These are phyloP conservation scores for Lobosporangium transversale DNA, from an alignment of 192 early-diverging fungal genomes.

Conservation along the genomic window DNA sequence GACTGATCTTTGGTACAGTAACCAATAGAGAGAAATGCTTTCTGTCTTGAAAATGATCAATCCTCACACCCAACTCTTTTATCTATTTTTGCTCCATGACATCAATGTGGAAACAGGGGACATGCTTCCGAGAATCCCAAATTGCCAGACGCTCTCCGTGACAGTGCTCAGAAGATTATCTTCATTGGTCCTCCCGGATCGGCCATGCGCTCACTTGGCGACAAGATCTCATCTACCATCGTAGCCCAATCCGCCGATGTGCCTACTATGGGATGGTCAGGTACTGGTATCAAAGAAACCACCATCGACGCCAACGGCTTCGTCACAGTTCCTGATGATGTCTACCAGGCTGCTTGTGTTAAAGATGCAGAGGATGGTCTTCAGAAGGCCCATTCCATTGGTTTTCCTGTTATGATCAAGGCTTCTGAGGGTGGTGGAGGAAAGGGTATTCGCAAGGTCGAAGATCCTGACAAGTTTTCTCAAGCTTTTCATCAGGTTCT, in stretches of 20 bases:
- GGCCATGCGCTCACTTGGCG: constrained; percentile 98
- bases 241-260: constrained; percentile 97
- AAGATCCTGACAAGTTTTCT: constrained; percentile 75
- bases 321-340: constrained; percentile 82
- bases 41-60: constrained; percentile 12
- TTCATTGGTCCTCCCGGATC: constrained; percentile 97
- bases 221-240: constrained; percentile 99
- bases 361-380: constrained; percentile 89
- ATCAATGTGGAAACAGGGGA: constrained; percentile 84
- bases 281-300: constrained; percentile 84
- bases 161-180: constrained; percentile 81
- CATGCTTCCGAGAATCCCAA: constrained; percentile 98
- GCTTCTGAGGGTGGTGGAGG: constrained; percentile 99
- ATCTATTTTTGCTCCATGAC: too few relatives aligned
- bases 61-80: too few relatives aligned
- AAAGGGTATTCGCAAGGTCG: constrained; percentile 97
- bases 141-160: constrained; percentile 90
- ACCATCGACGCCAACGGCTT: constrained; percentile 73
- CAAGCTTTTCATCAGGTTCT: constrained; percentile 87
- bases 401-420: constrained; percentile 99
- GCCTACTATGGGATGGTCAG: constrained; percentile 96
- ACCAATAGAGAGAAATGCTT: too few relatives aligned
- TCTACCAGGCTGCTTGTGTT: constrained; percentile 86
- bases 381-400: constrained; percentile 85
- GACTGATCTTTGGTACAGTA: too few relatives aligned